Evolutionary conservation across 257 asterid species (phyloP), one percentile per base, ranked within the genome.

Genomic region (Paulownia fortunei): DNA sequence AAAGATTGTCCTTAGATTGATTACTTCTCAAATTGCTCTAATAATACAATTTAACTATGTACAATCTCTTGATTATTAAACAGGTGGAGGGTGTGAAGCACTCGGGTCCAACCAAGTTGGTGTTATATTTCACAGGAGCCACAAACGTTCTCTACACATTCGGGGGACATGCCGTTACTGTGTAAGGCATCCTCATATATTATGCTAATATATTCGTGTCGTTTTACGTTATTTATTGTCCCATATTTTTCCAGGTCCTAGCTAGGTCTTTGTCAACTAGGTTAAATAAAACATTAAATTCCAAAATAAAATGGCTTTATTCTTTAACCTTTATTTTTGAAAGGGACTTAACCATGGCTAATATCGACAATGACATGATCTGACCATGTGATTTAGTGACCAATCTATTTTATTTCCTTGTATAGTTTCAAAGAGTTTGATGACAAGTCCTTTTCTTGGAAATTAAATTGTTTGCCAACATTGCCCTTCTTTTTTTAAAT

Each of bases 101-200:
- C 60, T 82, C 91, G 6, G 91, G 91, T 4, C 91, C 89, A 54
- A 63, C 86, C 74, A 85, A 72, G 39, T 13, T 87, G 82, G 91
- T 87, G 23, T 21, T 86, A 11, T 86, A 86, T 41, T 86, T 86
- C 87, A 84, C 89, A 47, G 91, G 91, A 49, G 88, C 91, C 67
- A 87, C 91, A 47, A 87, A 87, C 85, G 82, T 87, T 84, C 90
- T 84, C 37, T 87, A 87, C 81, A 87, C 88, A n/a, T 87, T 87
- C 15, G 88, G 91, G 67, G 91, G 91, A 62, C 91, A 87, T 76
- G 91, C 89, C 27, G 88, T 87, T 54, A 87, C 91, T 27, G 87
- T 87, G 91, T 87, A 80, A 84, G 83, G 62, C 80, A 78, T 51
- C 39, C 54, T 62, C 16, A 27, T 6, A 19, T 26, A 55, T 56